Conservation (phyloP, 2,329 filamentous ascomycete species). For the Fusarium sp. region DNA sequence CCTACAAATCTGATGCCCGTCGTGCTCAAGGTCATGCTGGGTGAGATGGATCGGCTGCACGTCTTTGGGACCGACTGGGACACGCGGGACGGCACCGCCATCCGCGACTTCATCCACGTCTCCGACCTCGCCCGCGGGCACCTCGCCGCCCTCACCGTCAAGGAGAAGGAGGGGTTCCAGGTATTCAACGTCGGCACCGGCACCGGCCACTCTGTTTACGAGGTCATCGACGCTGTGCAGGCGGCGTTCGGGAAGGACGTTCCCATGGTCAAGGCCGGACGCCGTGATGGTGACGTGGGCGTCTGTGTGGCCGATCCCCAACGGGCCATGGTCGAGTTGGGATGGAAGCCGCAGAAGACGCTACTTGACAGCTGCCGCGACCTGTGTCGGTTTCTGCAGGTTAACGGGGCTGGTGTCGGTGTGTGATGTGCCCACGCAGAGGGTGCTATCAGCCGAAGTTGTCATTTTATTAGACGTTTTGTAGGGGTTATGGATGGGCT, state of each 20-base stretch:
- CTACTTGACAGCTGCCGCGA: conserved; percentile 30
- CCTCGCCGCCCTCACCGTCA: conserved; percentile 75
- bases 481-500: not conserved
- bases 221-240: conserved; percentile 53
- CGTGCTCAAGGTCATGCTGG: conserved; percentile 66
- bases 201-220: conserved; percentile 53
- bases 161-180: conserved; percentile 43
- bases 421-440: not conserved
- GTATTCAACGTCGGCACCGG: conserved; percentile 57
- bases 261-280: conserved; percentile 46
- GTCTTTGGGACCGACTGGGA: conserved; percentile 71
- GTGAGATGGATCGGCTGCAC: conserved; percentile 59
- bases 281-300: conserved; percentile 54
- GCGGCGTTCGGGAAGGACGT: conserved; percentile 49
- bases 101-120: conserved; percentile 98
- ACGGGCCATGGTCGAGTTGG: conserved; percentile 52
- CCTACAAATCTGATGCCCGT: conserved; percentile 71
- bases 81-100: conserved; percentile 86
- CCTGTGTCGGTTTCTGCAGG: conserved; percentile 23
- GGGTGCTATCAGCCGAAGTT: not conserved
- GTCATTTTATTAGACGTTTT: not conserved
- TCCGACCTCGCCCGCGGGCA: conserved; percentile 88
- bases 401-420: not conserved
- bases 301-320: conserved; percentile 53
- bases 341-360: conserved; percentile 47